Conservation (phyloP, 495 filamentous ascomycete species). For the Letharia columbiana region DNA sequence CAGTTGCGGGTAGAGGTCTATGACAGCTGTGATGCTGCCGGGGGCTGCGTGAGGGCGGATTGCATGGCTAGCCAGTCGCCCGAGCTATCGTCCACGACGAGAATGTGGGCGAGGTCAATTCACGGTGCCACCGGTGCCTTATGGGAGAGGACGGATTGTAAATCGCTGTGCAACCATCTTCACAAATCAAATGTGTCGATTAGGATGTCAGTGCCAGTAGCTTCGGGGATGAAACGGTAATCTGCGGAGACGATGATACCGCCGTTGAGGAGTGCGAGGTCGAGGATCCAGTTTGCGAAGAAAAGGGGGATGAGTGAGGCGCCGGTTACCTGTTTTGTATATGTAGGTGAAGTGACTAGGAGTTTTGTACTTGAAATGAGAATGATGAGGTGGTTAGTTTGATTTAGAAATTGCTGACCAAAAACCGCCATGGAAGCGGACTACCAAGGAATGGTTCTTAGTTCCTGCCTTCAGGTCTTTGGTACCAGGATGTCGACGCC, state of each 20-base stretch:
- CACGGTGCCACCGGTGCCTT: not conserved
- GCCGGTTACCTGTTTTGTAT: not conserved
- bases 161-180: not conserved
- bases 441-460: not conserved
- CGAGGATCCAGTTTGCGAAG: not conserved
- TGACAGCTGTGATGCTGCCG: not conserved
- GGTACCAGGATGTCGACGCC: not conserved
- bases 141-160: not conserved
- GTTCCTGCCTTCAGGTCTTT: not conserved
- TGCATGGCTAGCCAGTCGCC: not conserved
- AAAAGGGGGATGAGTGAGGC: not conserved
- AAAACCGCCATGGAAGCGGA: not conserved
- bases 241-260: not conserved
- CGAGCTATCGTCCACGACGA: not conserved
- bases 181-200: not conserved
- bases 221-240: not conserved
- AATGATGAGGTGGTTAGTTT: not conserved
- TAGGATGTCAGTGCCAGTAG: not conserved
- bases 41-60: conserved; percentile 1
- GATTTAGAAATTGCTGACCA: not conserved
- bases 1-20: not conserved
- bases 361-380: not conserved
- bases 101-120: not conserved
- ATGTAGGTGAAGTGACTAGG: not conserved
- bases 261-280: not conserved